These are phyloP conservation scores for Candida railenensis DNA, from an alignment of 805 yeast genomes.

Conservation along the genomic window DNA sequence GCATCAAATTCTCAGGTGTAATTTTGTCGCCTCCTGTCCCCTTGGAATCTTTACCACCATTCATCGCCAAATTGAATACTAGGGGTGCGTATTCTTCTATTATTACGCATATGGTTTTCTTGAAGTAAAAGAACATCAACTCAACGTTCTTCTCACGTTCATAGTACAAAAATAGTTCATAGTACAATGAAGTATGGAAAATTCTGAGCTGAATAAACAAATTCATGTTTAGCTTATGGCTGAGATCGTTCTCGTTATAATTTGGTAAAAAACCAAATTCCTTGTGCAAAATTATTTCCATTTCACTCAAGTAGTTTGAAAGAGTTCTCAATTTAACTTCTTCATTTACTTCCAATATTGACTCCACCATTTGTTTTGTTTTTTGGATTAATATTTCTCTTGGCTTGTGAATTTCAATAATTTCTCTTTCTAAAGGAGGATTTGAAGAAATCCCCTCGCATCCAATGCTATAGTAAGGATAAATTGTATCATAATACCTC, in stretches of 20 bases:
- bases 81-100: conserved; percentile 13
- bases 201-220: conserved; percentile 11
- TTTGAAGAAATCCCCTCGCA: conserved; percentile 6
- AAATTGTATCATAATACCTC: conserved; percentile 10
- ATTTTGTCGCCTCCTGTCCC: neutral
- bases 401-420: conserved; percentile 1
- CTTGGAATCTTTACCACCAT: conserved; percentile 3
- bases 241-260: neutral
- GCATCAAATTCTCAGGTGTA: neutral
- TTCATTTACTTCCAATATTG: conserved; percentile 6
- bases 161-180: conserved; percentile 14
- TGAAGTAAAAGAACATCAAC: conserved; percentile 14
- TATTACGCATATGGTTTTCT: conserved; percentile 10
- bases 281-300: conserved; percentile 6
- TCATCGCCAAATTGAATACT: conserved; percentile 10
- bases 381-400: neutral
- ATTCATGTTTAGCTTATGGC: conserved; percentile 1
- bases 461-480: conserved; percentile 7
- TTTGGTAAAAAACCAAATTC: conserved; percentile 2
- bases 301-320: conserved; percentile 9
- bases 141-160: conserved; percentile 7
- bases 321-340: conserved; percentile 6
- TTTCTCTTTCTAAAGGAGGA: conserved; percentile 3
- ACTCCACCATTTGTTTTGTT: conserved; percentile 1
- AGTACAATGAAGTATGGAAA: conserved; percentile 11